A percentile compares a stretch with the other conserved stretches of the same genome.
Conservation (phyloP, 352 stramenopile species). For the Poterioochromonas sp. region DNA sequence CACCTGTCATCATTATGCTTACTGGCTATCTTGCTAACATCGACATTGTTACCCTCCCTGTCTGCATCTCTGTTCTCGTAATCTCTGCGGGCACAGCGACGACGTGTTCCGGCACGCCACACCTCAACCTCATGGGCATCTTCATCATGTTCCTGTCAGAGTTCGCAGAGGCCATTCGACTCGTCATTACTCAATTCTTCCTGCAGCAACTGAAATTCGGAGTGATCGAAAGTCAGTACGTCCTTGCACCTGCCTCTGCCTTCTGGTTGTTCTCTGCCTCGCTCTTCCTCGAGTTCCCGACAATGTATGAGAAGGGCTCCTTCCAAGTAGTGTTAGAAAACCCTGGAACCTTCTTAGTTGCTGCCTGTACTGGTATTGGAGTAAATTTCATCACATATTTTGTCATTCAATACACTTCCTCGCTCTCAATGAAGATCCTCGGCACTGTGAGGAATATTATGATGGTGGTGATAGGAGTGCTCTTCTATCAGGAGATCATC, state of each 20-base stretch:
- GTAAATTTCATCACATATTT: conserved; percentile 38
- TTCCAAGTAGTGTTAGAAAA: conserved; percentile 31
- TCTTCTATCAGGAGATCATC: background rate
- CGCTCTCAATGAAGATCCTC: conserved; percentile 41
- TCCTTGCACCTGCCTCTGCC: conserved; percentile 33
- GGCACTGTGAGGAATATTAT: conserved; percentile 24
- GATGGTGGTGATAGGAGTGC: conserved; percentile 8
- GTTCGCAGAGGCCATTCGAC: conserved; percentile 35
- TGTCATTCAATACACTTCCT: conserved; percentile 42
- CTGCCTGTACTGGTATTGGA: conserved; percentile 35
- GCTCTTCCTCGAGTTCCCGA: conserved; percentile 27
- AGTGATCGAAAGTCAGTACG: conserved; percentile 39
- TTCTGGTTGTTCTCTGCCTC: conserved; percentile 36
- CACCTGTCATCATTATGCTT: conserved; percentile 38
- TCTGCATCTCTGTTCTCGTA: conserved; percentile 31
- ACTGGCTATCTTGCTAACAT: conserved; percentile 18
- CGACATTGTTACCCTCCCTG: background rate
- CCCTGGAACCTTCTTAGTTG: conserved; percentile 31
- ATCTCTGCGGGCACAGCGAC: conserved; percentile 37
- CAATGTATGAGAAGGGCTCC: conserved; percentile 30
- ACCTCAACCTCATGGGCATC: conserved; percentile 36
- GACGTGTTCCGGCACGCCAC: conserved; percentile 29
- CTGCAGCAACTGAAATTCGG: conserved; percentile 40
- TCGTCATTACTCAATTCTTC: conserved; percentile 41
- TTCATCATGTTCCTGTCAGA: conserved; percentile 37